Evolutionary conservation across 2,329 filamentous ascomycete genomes (phyloP).

Genomic region (Teratosphaeria viscida): DNA sequence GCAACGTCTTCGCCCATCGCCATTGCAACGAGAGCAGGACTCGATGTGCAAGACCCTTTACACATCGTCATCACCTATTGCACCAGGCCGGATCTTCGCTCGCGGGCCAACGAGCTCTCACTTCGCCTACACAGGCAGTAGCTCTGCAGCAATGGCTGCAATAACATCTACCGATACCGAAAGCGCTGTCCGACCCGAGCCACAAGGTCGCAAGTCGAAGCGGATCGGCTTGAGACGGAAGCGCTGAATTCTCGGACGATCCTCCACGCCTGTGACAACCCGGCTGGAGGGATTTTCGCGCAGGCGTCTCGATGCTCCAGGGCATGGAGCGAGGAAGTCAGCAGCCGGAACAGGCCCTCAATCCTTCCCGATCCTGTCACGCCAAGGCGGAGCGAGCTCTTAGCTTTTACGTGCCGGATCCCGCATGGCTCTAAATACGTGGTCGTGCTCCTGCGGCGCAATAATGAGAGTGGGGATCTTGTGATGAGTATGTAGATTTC

Average conservation of each 20-base stretch:
- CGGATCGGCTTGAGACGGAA: background rate
- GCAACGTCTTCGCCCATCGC: constrained; percentile 6
- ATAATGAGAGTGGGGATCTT: too few relatives aligned
- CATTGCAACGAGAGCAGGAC: constrained; percentile 2
- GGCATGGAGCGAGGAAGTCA: background rate
- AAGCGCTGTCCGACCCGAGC: background rate
- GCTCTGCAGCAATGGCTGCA: background rate
- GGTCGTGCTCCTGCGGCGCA: too few relatives aligned
- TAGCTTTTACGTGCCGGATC: background rate
- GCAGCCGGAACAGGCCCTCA: background rate
- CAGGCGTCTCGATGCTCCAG: background rate
- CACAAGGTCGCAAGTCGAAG: background rate
- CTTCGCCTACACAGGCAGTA: background rate
- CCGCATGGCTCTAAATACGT: too few relatives aligned
- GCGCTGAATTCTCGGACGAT: background rate
- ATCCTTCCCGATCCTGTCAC: background rate
- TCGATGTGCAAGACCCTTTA: constrained; percentile 18
- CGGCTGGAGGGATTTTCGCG: background rate
- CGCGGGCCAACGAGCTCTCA: constrained; percentile 2
- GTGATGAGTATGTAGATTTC: too few relatives aligned
- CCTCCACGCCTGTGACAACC: background rate
- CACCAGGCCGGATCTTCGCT: constrained; percentile 1
- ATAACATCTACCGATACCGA: background rate
- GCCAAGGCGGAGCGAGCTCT: background rate
- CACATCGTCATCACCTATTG: constrained; percentile 18